A percentile compares a stretch with the other conserved stretches of the same genome.
These are phyloP conservation scores for Tolypocladium sp. DNA, from an alignment of 2,329 filamentous ascomycete species.

Conservation along the genomic window DNA sequence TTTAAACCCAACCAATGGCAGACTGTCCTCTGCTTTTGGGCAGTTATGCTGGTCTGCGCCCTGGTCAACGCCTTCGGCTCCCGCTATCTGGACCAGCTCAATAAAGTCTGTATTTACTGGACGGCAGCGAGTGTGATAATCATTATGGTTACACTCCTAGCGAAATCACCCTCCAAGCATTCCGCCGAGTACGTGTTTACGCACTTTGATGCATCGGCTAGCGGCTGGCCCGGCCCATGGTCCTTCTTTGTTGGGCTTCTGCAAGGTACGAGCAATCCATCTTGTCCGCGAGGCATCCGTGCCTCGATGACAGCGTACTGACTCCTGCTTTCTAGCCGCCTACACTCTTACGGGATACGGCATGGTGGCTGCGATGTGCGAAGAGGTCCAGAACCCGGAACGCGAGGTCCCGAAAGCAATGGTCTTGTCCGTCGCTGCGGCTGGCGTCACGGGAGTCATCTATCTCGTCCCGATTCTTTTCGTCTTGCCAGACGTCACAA, in stretches of 20 bases:
- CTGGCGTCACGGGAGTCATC: conserved; percentile 50
- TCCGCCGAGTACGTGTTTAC: conserved; percentile 51
- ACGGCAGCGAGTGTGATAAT: conserved; percentile 59
- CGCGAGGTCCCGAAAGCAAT: conserved; percentile 59
- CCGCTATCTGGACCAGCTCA: conserved; percentile 53
- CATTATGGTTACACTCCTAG: conserved; percentile 60
- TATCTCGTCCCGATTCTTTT: conserved; percentile 70
- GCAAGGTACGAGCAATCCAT: conserved; percentile 25
- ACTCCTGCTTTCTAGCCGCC: conserved; percentile 25
- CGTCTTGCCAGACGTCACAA: conserved; percentile 58
- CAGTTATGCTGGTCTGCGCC: conserved; percentile 54
- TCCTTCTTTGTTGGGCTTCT: conserved; percentile 47
- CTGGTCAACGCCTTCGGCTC: conserved; percentile 56
- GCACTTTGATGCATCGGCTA: conserved; percentile 57
- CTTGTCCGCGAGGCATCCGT: neutral
- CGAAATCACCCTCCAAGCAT: conserved; percentile 56
- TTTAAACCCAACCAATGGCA: conserved; percentile 58
- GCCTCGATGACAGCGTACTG: neutral
- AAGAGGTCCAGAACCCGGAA: conserved; percentile 51
- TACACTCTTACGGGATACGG: conserved; percentile 38
- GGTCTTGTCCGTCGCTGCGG: conserved; percentile 56
- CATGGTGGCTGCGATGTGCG: conserved; percentile 45
- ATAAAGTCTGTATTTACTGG: conserved; percentile 66
- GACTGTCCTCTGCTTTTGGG: conserved; percentile 67
- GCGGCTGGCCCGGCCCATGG: conserved; percentile 61